Conservation (phyloP, 176 grass and related monocot genomes). For the Alloteropsis semialata region DNA sequence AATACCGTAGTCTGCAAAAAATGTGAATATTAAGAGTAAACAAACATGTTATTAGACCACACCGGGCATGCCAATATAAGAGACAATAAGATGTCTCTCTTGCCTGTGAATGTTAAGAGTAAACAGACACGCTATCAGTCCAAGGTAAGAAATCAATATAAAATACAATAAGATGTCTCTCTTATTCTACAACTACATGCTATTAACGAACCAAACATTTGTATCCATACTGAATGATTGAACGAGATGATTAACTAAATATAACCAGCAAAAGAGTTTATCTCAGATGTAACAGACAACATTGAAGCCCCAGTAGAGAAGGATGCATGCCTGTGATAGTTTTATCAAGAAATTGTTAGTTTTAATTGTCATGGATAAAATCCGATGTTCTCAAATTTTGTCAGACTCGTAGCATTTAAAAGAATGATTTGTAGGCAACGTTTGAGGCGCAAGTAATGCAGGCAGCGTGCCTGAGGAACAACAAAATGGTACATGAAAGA, state of each 20-base stretch:
- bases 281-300: not conserved
- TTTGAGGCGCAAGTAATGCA: not conserved
- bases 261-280: not conserved
- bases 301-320: not conserved
- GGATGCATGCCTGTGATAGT: not conserved
- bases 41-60: not conserved
- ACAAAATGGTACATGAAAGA: not conserved
- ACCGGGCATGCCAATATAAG: too few species aligned
- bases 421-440: not conserved
- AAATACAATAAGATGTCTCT: too few species aligned
- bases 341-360: not conserved
- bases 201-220: not conserved
- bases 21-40: not conserved
- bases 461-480: not conserved
- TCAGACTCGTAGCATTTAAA: conserved; percentile 10
- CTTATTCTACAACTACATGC: too few species aligned
- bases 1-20: not conserved
- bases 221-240: not conserved
- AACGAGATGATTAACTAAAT: not conserved
- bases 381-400: not conserved
- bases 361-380: not conserved
- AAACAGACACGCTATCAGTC: too few species aligned
- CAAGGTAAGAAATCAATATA: too few species aligned
- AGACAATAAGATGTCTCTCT: too few species aligned
- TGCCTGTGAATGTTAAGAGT: too few species aligned